These are phyloP conservation scores for Dalbergia cochinchinensis DNA, from an alignment of 306 rosid species.

Conservation along the genomic window DNA sequence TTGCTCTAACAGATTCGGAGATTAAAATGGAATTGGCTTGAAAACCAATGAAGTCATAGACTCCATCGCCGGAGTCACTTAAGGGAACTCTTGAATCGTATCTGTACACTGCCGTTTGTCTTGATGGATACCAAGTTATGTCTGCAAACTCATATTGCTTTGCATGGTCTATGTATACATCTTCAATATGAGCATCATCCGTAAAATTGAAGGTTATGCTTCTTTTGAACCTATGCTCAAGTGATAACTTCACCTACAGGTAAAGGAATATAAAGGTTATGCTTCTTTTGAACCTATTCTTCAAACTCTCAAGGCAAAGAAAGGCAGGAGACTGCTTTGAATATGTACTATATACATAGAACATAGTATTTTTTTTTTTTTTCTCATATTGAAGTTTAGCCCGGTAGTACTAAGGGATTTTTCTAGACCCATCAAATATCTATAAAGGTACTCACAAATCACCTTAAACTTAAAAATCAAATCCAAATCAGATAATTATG, in stretches of 20 bases:
- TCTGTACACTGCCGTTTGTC: slow-evolving; percentile 65
- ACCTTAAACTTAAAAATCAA: too few relatives aligned
- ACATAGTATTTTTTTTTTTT: too few relatives aligned
- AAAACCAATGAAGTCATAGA: slow-evolving; percentile 74
- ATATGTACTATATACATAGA: not conserved
- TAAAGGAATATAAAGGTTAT: not conserved
- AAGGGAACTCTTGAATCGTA: slow-evolving; percentile 69
- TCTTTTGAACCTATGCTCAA: slow-evolving; percentile 75
- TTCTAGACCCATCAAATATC: too few relatives aligned
- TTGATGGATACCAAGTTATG: slow-evolving; percentile 83
- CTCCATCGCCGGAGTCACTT: slow-evolving; percentile 59
- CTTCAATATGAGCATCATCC: slow-evolving; percentile 57
- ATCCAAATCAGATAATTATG: too few relatives aligned
- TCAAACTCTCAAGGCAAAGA: too few relatives aligned
- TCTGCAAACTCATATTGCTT: slow-evolving; percentile 74
- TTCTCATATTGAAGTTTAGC: too few relatives aligned
- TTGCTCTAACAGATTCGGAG: slow-evolving; percentile 60
- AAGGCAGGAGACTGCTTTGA: not conserved
- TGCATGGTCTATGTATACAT: slow-evolving; percentile 60
- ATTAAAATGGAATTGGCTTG: slow-evolving; percentile 59
- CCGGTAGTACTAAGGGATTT: too few relatives aligned
- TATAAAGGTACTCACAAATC: too few relatives aligned
- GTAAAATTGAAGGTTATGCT: slow-evolving; percentile 65
- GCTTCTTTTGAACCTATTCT: too few relatives aligned
- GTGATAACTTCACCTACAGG: slow-evolving; percentile 64